These are phyloP conservation scores for Cutaneotrichosporon cavernicola DNA, from an alignment of 1,284 basidiomycete genomes.

Conservation along the genomic window DNA sequence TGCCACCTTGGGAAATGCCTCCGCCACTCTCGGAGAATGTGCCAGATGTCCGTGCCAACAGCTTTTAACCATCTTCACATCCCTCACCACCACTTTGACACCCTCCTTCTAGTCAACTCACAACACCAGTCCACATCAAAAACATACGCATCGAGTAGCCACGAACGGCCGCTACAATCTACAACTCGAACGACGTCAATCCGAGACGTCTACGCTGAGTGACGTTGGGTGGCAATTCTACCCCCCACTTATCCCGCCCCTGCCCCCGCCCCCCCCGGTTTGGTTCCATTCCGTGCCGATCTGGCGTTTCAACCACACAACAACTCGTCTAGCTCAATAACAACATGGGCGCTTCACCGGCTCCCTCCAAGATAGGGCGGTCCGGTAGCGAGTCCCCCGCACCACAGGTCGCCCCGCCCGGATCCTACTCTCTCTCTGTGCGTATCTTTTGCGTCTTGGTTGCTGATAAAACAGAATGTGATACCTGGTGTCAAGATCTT, in stretches of 20 bases:
- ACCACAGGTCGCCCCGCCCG: conserved; percentile 64
- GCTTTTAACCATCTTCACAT: conserved; percentile 12
- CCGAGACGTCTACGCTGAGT: conserved; percentile 12
- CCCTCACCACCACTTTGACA: conserved; percentile 1
- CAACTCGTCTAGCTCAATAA: neutral
- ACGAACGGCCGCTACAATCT: neutral
- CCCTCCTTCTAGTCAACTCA: neutral
- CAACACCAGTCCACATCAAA: neutral
- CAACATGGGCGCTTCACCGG: conserved; percentile 45
- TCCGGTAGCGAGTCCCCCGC: conserved; percentile 44
- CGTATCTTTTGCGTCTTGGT: conserved; percentile 35
- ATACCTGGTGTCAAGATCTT: conserved; percentile 90
- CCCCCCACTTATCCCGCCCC: neutral
- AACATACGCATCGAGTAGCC: neutral
- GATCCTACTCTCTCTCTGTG: conserved; percentile 72
- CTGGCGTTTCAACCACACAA: neutral
- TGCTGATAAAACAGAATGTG: conserved; percentile 62
- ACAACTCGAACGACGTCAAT: conserved; percentile 11
- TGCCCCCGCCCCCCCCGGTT: neutral
- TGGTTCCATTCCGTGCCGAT: conserved; percentile 10
- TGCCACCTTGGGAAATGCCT: neutral
- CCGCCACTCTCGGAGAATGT: conserved; percentile 4
- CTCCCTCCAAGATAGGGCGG: conserved; percentile 33
- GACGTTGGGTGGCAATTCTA: conserved; percentile 18
- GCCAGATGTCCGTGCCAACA: conserved; percentile 8